Base-by-base conservation (phyloP, 2,329 filamentous ascomycete genomes). In the Trematosphaeria pertusa region DNA sequence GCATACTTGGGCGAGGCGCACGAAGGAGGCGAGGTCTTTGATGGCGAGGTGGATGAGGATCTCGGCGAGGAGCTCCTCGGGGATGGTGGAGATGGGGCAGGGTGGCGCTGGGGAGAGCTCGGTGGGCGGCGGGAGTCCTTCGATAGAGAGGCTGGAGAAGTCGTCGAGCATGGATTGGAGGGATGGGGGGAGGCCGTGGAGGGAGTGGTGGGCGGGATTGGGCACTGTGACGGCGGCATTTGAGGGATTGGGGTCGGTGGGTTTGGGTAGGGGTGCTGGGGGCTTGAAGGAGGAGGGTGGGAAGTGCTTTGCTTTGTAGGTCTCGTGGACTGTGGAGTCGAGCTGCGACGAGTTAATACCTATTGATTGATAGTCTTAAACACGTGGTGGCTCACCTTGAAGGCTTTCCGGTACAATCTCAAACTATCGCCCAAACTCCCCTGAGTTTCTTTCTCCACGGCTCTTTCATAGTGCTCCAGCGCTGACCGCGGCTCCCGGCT, bases 271-370 rank as follows among this genome's bases (percentile, higher is more conserved):
- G 24, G 54, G 17, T 19, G 33, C 30, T 75, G 73, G 85, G 73
- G 54, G 54, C 26, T 77, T 73, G 57, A 76, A 78, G 24, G 70
- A 74, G 8, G 82, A 81, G 30, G 83, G 78, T 2, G 92, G 88
- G 64, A 94, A 97, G 73, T 97, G 87, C 75, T 97, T 97, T 64
- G 90, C 87, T 62, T 89, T 89, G 76, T 97, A 99, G 46, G 83
- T 80, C 62, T 89, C 84, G 70, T 99, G 91, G 41, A 99, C 93
- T 11, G 80, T 78, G 45, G 86, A 81, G 68, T 97, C 94, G 72
- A 99, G 83, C 87, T 93, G 58, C n/a, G 46, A 10, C 9, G 7
- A 11, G 45, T 65, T 17, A 64, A 49, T 31, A 37, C 9, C 10
- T 28, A 19, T n/a, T 15, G n/a, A 47, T 19, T 4, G 11, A 15